Conservation (phyloP, 208 protist genomes). For the Wallacemonas sp. region DNA sequence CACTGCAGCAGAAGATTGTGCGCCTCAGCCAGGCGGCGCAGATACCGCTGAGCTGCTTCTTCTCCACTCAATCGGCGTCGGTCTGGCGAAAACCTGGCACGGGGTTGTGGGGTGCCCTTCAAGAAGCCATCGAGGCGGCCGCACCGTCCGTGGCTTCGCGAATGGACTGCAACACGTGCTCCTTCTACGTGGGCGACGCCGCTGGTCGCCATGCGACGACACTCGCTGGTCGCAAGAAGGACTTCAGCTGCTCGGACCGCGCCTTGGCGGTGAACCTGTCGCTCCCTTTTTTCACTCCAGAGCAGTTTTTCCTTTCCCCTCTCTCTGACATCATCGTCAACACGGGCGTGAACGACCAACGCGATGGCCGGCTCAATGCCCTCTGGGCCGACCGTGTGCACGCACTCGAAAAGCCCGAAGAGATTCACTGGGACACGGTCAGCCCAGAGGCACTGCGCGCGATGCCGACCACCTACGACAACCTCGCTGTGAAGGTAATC, state of each 20-base stretch:
- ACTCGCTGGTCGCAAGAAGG: slow-evolving; percentile 77
- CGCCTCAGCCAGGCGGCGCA: slow-evolving; percentile 26
- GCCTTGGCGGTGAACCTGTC: slow-evolving; percentile 88
- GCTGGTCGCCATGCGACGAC: slow-evolving; percentile 69
- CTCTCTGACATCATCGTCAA: slow-evolving; percentile 10
- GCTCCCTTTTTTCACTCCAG: slow-evolving; percentile 89
- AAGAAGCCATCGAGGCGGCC: slow-evolving; percentile 30
- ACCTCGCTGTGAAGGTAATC: slow-evolving; percentile 24
- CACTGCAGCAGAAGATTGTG: slow-evolving; percentile 49
- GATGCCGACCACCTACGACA: slow-evolving; percentile 48
- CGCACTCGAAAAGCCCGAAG: neutral
- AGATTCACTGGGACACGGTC: slow-evolving; percentile 50
- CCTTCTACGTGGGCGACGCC: slow-evolving; percentile 94
- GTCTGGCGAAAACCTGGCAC: slow-evolving; percentile 85
- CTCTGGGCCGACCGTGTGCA: neutral
- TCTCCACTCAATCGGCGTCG: slow-evolving; percentile 70
- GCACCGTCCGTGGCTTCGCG: neutral
- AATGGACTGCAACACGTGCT: slow-evolving; percentile 27
- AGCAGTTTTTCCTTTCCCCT: slow-evolving; percentile 71
- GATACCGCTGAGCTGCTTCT: slow-evolving; percentile 74
- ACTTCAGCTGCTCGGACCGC: slow-evolving; percentile 90
- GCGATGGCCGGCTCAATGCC: neutral
- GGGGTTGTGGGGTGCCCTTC: slow-evolving; percentile 84
- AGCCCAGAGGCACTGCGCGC: slow-evolving; percentile 39
- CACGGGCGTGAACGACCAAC: neutral